phyloP scores from a whole-genome alignment of 2,329 filamentous ascomycete genomes.

The Ceratocystis huliohia region DNA sequence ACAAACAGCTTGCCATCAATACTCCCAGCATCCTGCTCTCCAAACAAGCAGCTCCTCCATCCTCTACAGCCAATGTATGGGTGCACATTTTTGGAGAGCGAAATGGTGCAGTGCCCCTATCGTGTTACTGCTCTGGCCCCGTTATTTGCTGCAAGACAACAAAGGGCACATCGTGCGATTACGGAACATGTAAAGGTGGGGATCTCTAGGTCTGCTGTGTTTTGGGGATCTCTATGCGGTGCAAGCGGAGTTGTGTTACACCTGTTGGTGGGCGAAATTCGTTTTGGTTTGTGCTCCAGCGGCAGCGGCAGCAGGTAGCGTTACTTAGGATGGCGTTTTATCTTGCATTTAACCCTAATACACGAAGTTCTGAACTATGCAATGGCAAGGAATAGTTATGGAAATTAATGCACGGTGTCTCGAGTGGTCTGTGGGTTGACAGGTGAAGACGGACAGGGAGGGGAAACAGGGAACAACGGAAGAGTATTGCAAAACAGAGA shows the following conservation, averaged over 20 bases:
- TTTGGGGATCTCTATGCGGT: not conserved
- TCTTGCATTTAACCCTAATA: slow-evolving; percentile 3
- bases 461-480: not conserved
- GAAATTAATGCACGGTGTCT: not conserved
- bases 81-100: slow-evolving; percentile 14
- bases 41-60: not conserved
- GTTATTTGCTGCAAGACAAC: slow-evolving; percentile 20
- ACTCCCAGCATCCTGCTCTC: no score
- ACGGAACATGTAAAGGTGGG: slow-evolving; percentile 11
- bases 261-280: not conserved
- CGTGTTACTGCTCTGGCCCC: slow-evolving; percentile 9
- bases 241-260: not conserved
- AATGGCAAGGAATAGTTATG: not conserved
- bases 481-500: not conserved
- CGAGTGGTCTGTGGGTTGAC: not conserved
- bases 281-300: no score
- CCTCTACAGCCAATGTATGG: slow-evolving; percentile 1
- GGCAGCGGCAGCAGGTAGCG: no score
- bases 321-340: no score
- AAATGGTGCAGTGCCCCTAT: slow-evolving; percentile 16
- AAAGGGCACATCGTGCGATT: slow-evolving; percentile 14
- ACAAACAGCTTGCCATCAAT: not conserved
- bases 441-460: slow-evolving; percentile 1
- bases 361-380: not conserved
- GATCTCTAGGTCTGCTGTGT: not conserved